phyloP scores from a whole-genome alignment of 768 basidiomycete species.

The Leccinum rimulosum region DNA sequence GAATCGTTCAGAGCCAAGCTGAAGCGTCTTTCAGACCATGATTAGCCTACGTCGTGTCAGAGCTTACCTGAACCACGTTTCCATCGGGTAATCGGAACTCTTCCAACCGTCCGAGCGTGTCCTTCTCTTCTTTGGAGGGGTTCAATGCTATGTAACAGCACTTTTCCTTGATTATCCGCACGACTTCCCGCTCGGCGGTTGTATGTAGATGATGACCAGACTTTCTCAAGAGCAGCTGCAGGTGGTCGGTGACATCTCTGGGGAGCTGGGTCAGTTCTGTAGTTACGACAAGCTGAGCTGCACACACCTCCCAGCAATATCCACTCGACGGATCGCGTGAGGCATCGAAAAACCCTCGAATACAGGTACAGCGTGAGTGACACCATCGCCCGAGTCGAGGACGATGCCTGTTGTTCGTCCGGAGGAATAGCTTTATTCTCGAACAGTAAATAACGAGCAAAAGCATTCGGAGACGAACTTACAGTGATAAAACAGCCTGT shows the following conservation, averaged over 20 bases:
- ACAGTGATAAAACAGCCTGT: conserved; percentile 96
- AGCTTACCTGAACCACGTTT: conserved; percentile 79
- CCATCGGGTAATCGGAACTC: conserved; percentile 95
- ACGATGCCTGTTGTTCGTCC: conserved; percentile 99
- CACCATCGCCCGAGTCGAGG: conserved; percentile 97
- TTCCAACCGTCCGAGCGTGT: conserved; percentile 70
- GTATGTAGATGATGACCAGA: conserved; percentile 94
- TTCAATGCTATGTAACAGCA: conserved; percentile 94
- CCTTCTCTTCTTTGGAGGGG: conserved; percentile 95
- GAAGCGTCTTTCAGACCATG: conserved; percentile 13
- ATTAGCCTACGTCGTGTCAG: conserved; percentile 7
- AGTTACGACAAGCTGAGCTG: neutral
- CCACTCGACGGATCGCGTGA: conserved; percentile 93
- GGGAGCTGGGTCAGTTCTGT: neutral
- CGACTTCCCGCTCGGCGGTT: conserved; percentile 95
- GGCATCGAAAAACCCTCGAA: conserved; percentile 99
- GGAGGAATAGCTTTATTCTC: conserved; percentile 79
- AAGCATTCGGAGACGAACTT: conserved; percentile 33
- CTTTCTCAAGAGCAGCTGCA: conserved; percentile 92
- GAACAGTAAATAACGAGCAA: conserved; percentile 8
- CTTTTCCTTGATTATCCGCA: conserved; percentile 97
- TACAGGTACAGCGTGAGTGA: conserved; percentile 97
- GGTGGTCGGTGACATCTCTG: conserved; percentile 95
- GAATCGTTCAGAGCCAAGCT: conserved; percentile 95
- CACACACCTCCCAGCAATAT: conserved; percentile 88